Evolutionary conservation across 139 green algal genomes (phyloP).

Genomic region (Haematococcus sp.): DNA sequence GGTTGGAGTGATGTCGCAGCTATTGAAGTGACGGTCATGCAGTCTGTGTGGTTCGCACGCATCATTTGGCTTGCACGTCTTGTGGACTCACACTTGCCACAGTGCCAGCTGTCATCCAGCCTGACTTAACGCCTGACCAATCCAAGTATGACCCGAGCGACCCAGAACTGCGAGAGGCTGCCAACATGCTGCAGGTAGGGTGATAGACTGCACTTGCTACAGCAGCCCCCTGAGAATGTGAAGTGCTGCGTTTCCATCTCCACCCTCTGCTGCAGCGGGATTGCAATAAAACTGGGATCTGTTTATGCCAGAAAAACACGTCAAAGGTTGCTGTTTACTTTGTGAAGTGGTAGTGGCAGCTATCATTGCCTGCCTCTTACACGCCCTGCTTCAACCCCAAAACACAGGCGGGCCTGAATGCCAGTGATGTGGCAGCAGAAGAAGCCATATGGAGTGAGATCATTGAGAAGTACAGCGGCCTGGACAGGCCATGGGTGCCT

Average conservation of each 20-base stretch:
- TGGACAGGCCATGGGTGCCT: constrained; percentile 68
- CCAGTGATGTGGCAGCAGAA: constrained; percentile 58
- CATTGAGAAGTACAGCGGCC: constrained; percentile 45
- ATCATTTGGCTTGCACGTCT: background rate
- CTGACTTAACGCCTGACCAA: constrained; percentile 63
- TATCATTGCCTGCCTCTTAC: too few relatives aligned
- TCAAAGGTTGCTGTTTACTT: too few relatives aligned
- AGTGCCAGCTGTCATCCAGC: constrained; percentile 33
- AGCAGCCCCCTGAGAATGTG: too few relatives aligned
- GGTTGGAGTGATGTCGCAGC: too few relatives aligned
- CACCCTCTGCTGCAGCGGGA: too few relatives aligned
- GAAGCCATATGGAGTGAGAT: constrained; percentile 69
- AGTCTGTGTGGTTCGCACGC: too few relatives aligned
- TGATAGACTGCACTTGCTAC: background rate
- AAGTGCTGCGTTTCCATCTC: too few relatives aligned
- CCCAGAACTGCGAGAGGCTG: constrained; percentile 61
- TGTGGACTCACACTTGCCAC: background rate
- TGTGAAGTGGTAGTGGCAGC: background rate
- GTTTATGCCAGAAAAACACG: too few relatives aligned
- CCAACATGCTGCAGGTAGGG: constrained; percentile 56
- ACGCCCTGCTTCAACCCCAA: too few relatives aligned
- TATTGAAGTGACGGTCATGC: too few relatives aligned
- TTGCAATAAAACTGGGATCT: too few relatives aligned
- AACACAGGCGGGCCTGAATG: constrained; percentile 76
- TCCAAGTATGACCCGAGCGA: constrained; percentile 69